phyloP scores from a whole-genome alignment of 768 basidiomycete species.

The Neoboletus magnificus region DNA sequence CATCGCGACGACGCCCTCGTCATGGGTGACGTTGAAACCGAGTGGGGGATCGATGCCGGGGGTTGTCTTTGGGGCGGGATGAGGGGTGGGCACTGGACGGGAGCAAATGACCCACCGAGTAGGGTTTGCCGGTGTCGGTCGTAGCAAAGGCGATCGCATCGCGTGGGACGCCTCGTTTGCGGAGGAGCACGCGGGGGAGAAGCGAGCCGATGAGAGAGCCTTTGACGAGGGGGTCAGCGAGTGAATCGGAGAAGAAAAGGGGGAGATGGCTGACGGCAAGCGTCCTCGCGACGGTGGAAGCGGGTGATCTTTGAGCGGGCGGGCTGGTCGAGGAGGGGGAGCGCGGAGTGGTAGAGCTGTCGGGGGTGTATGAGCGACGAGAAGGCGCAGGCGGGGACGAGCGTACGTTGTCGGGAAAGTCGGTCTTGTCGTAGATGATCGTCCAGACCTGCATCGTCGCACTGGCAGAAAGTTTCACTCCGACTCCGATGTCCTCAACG shows the following conservation, averaged over 20 bases:
- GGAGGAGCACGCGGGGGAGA: conserved; percentile 61
- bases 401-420: conserved; percentile 38
- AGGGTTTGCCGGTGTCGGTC: conserved; percentile 74
- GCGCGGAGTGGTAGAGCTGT: conserved; percentile 62
- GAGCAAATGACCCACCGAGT: conserved; percentile 48
- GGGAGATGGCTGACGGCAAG: conserved; percentile 51
- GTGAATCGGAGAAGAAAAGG: neutral
- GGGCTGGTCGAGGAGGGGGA: conserved; percentile 55
- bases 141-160: conserved; percentile 48
- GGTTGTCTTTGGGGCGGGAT: conserved; percentile 37
- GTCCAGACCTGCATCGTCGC: conserved; percentile 43
- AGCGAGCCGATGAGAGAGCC: conserved; percentile 78
- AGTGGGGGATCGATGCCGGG: conserved; percentile 50
- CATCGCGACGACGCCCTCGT: conserved; percentile 70
- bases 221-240: conserved; percentile 29
- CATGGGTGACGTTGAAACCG: conserved; percentile 81
- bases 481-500: conserved; percentile 20
- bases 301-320: conserved; percentile 55
- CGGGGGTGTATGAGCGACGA: neutral
- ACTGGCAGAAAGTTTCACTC: conserved; percentile 14
- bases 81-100: conserved; percentile 2
- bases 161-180: conserved; percentile 50
- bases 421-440: conserved; percentile 34
- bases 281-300: conserved; percentile 71
- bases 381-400: neutral